Evolutionary conservation across 176 grass and related monocot genomes (phyloP), one percentile per base, ranked within the genome.

Genomic region (Oryza longistaminata): DNA sequence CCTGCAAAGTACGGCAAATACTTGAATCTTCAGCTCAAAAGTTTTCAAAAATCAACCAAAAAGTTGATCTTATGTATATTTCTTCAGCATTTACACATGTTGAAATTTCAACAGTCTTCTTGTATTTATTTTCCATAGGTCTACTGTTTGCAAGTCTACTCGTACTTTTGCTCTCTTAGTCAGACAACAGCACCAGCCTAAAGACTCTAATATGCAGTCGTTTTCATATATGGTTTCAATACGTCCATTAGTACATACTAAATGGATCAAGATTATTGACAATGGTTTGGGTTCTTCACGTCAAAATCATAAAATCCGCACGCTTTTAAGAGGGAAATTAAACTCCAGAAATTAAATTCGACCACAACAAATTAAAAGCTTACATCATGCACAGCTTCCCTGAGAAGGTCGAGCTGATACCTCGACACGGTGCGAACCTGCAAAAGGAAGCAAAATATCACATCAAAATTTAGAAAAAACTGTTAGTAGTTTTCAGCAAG

Each of bases 361-460:
- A 65, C 0, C 11, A 31, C 3, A 82, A 21, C 26, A 60, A 39
- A 39, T 6, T 16, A 37, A 33, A 33, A 31, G 84, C 90, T 91
- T 46, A 97, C 87, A 75, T 97, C 88, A 19, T 94, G 77, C 17
- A 94, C 92, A 43, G 95, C 95, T 45, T 84, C 78, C 86, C 85
- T 83, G 16, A 97, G 88, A 80, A 92, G 78, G 24, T 79, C 27
- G 45, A 97, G 52, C 80, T 97, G 95, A 21, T 88, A 3, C 48
- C 25, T 84, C 0, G 92, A 86, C 75, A 93, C 92, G 11, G 85
- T 88, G 40, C 75, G 85, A 34, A 92, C 84, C 95, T 97, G 87
- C 72, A 53, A 27, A 27, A 42, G n/a, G 6, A 37, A 49, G 39
- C 6, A 70, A 3, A 5, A 14, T 7, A 12, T 46, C 42, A 14